Evolutionary conservation across 257 asterid species (phyloP).

Genomic region (Solanum lycopersicoides): DNA sequence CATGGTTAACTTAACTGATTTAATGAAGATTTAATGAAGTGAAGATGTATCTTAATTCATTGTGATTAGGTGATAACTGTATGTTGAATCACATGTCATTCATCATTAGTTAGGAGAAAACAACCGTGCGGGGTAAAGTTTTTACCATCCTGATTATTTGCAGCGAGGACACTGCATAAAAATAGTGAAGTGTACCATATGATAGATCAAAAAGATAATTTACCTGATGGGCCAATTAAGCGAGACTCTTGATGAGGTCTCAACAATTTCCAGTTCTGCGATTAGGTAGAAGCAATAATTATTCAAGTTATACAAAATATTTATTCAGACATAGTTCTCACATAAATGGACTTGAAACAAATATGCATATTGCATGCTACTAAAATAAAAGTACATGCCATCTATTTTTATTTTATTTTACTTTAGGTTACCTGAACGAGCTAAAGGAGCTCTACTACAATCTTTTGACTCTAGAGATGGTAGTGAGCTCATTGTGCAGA

Average conservation of each 20-base stretch:
- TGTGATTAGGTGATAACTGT: background rate
- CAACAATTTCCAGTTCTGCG: background rate
- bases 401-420: background rate
- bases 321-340: background rate
- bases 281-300: background rate
- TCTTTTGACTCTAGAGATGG: background rate
- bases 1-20: background rate
- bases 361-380: background rate
- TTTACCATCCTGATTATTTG: background rate
- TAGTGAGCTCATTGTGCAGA: background rate
- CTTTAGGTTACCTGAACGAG: background rate
- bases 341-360: background rate
- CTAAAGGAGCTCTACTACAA: background rate
- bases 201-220: background rate
- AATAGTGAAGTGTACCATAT: background rate
- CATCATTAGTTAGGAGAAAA: background rate
- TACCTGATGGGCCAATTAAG: constrained; percentile 4
- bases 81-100: background rate
- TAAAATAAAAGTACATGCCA: background rate
- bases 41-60: background rate
- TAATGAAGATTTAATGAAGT: too few relatives aligned
- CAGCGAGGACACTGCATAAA: background rate
- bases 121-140: background rate
- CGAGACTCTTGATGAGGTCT: background rate
- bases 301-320: background rate